phyloP scores from a whole-genome alignment of 305 asterid species.

The Fraxinus dipetala region DNA sequence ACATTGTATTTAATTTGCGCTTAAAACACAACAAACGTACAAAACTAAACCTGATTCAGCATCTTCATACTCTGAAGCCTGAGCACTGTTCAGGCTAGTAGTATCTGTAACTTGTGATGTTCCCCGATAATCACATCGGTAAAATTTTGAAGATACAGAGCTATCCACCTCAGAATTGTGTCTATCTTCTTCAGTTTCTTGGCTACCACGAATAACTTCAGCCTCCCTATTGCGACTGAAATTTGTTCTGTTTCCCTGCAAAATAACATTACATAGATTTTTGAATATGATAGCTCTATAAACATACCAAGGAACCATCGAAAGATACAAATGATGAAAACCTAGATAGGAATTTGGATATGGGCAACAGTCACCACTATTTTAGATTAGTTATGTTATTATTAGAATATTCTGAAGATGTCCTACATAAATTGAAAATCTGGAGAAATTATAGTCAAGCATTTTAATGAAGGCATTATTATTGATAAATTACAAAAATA shows the following conservation, averaged over 20 bases:
- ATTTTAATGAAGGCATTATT: neutral
- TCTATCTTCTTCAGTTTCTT: slow-evolving; percentile 45
- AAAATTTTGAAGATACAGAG: slow-evolving; percentile 53
- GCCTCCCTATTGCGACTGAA: slow-evolving; percentile 54
- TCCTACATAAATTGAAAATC: neutral
- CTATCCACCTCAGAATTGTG: slow-evolving; percentile 55
- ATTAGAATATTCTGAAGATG: neutral
- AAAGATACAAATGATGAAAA: neutral
- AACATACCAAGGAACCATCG: slow-evolving; percentile 12
- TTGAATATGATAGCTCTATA: slow-evolving; percentile 9
- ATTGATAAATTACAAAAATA: neutral
- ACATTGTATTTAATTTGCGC: neutral
- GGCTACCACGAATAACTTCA: slow-evolving; percentile 43
- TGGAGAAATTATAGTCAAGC: neutral
- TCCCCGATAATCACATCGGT: slow-evolving; percentile 57
- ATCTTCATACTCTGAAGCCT: slow-evolving; percentile 82
- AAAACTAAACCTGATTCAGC: slow-evolving; percentile 80
- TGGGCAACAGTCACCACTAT: neutral
- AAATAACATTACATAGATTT: slow-evolving; percentile 24
- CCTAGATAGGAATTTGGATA: neutral
- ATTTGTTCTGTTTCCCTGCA: slow-evolving; percentile 73
- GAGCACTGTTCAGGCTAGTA: slow-evolving; percentile 63
- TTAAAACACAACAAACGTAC: slow-evolving; percentile 15
- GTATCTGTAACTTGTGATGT: slow-evolving; percentile 70
- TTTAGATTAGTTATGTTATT: neutral